Evolutionary conservation across 768 basidiomycete species (phyloP).

Genomic region (Mycena belliarum): DNA sequence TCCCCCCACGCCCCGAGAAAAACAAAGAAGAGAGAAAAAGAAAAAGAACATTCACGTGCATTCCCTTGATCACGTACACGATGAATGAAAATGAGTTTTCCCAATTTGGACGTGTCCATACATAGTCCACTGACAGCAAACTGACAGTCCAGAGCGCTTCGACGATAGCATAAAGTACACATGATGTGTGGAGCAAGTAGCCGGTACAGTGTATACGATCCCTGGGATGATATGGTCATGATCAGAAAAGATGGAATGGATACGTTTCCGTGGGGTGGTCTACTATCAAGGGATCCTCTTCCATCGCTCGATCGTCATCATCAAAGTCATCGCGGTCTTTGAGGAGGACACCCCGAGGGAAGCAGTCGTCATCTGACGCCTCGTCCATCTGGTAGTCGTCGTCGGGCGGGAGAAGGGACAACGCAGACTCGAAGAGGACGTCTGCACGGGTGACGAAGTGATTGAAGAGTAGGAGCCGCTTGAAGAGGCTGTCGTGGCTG

Average conservation of each 20-base stretch:
- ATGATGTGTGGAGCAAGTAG: too few species aligned
- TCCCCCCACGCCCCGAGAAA: too few species aligned
- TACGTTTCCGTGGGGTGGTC: not conserved
- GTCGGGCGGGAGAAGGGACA: constrained; percentile 32
- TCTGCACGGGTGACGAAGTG: constrained; percentile 40
- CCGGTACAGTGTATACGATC: too few species aligned
- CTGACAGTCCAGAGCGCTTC: too few species aligned
- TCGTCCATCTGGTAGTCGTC: constrained; percentile 35
- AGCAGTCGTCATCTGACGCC: constrained; percentile 19
- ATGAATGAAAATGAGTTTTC: too few species aligned
- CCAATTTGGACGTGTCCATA: too few species aligned
- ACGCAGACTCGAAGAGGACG: constrained; percentile 48
- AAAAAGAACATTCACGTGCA: too few species aligned
- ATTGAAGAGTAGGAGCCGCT: constrained; percentile 31
- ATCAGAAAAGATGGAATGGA: constrained; percentile 1
- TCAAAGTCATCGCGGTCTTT: constrained; percentile 41
- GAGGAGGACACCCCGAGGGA: constrained; percentile 29
- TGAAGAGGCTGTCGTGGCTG: constrained; percentile 13
- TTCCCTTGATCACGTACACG: too few species aligned
- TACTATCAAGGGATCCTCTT: constrained; percentile 3
- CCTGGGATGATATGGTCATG: too few species aligned
- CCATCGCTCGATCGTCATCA: constrained; percentile 32
- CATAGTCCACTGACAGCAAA: too few species aligned
- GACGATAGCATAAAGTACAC: too few species aligned
- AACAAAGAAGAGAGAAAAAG: too few species aligned